A percentile compares a stretch with the other conserved stretches of the same genome.
These are phyloP conservation scores for Nosema granulosis DNA, from an alignment of 371 early-diverging fungal genomes.

Conservation along the genomic window DNA sequence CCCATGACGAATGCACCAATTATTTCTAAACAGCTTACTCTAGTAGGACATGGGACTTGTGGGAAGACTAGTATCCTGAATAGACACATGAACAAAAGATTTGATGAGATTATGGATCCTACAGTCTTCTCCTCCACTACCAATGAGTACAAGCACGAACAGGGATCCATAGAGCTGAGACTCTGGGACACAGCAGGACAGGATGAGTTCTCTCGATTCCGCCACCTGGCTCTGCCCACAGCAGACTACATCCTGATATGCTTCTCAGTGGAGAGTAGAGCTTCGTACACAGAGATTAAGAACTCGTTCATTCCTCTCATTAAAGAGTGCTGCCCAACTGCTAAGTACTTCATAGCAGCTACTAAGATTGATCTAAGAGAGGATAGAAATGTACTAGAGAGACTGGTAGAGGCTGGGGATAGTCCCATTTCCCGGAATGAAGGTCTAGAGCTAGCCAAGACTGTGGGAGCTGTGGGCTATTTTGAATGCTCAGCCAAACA, in stretches of 20 bases:
- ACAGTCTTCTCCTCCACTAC: constrained; percentile 56
- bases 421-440: constrained; percentile 37
- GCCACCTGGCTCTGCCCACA: constrained; percentile 54
- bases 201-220: constrained; percentile 63
- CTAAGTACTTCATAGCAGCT: constrained; percentile 42
- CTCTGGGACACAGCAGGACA: constrained; percentile 67
- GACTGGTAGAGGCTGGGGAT: constrained; percentile 10
- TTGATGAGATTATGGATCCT: constrained; percentile 42
- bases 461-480: constrained; percentile 84
- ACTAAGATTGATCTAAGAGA: constrained; percentile 45
- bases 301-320: constrained; percentile 40
- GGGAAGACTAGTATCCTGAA: constrained; percentile 65
- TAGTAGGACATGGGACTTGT: constrained; percentile 63
- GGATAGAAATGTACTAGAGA: constrained; percentile 7
- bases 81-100: constrained; percentile 46
- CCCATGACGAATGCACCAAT: constrained; percentile 13
- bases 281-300: constrained; percentile 54
- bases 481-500: constrained; percentile 91
- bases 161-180: constrained; percentile 28
- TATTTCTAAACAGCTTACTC: constrained; percentile 53
- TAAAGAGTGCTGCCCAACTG: constrained; percentile 9
- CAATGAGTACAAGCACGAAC: constrained; percentile 21
- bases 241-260: constrained; percentile 61
- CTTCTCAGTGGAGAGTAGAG: constrained; percentile 46
- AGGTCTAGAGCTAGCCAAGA: constrained; percentile 70